Percentiles rank a stretch among this genome's conserved stretches.
phyloP scores from a whole-genome alignment of 2,329 filamentous ascomycete genomes.

The Reticulascus tulasneorum region DNA sequence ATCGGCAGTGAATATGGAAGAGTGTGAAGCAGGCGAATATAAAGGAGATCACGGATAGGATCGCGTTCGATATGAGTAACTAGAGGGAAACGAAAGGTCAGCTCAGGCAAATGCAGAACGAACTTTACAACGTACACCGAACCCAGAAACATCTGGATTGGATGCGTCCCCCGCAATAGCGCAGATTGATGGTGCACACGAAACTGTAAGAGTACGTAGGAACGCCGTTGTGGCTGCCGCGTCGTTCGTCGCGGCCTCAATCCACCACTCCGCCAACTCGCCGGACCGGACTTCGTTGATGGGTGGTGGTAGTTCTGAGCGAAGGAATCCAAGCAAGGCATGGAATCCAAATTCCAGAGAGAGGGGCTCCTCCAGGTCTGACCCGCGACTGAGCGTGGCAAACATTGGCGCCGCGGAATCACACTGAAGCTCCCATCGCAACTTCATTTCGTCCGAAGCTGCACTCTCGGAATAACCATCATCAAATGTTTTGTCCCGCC shows the following conservation, averaged over 20 bases:
- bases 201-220: not conserved
- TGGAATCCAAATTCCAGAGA: not conserved
- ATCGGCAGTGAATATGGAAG: not conserved
- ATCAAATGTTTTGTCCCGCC: too few relatives aligned
- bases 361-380: not conserved
- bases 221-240: not conserved
- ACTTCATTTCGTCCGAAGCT: too few relatives aligned
- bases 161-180: not conserved
- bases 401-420: not conserved
- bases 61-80: slow-evolving; percentile 1
- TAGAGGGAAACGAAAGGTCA: too few relatives aligned
- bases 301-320: not conserved
- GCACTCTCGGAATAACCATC: too few relatives aligned
- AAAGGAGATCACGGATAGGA: not conserved
- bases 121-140: slow-evolving; percentile 1
- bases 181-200: not conserved
- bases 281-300: not conserved
- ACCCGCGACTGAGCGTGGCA: not conserved
- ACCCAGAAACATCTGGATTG: not conserved
- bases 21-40: not conserved
- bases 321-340: not conserved
- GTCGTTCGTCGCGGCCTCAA: not conserved
- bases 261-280: not conserved
- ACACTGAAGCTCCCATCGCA: too few relatives aligned
- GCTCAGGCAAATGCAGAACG: too few relatives aligned